Conservation (phyloP, 2,329 filamentous ascomycete genomes). For the Stemphylium vesicarium region DNA sequence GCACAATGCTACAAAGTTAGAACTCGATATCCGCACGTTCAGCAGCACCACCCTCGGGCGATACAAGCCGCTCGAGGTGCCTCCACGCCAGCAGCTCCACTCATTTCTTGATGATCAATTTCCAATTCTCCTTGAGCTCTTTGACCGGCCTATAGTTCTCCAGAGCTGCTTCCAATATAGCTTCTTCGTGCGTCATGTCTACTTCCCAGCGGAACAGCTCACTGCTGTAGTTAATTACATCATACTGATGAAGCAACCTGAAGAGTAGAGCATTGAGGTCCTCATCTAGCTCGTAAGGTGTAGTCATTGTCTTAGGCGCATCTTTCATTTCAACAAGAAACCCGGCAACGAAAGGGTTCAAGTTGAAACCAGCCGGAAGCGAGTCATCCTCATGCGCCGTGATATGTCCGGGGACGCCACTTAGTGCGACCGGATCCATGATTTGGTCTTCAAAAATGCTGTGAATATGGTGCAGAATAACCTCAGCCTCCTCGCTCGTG, state of each 20-base stretch:
- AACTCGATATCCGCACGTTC: not conserved
- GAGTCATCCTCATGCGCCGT: not conserved
- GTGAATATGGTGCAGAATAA: slow-evolving; percentile 7
- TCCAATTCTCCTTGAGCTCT: slow-evolving; percentile 9
- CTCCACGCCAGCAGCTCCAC: slow-evolving; percentile 18
- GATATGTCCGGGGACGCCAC: slow-evolving; percentile 1
- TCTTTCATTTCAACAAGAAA: slow-evolving; percentile 6
- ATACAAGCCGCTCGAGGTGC: slow-evolving; percentile 11
- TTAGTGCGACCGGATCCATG: slow-evolving; percentile 10
- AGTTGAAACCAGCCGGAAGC: not conserved
- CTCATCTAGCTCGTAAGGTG: slow-evolving; percentile 11
- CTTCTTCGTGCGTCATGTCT: not conserved
- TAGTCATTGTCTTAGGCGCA: slow-evolving; percentile 3
- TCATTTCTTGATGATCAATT: slow-evolving; percentile 5
- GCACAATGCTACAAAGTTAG: not conserved
- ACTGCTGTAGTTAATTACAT: not conserved
- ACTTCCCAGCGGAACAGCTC: not conserved
- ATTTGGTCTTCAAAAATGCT: slow-evolving; percentile 12
- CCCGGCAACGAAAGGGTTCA: slow-evolving; percentile 3
- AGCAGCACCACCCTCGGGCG: slow-evolving; percentile 4
- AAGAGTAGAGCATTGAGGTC: not conserved
- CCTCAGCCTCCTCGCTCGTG: slow-evolving; percentile 8
- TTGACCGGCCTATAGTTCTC: slow-evolving; percentile 1
- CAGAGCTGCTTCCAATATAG: not conserved
- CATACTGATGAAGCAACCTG: not conserved